phyloP scores from a whole-genome alignment of 192 early-diverging fungal species.

The Allomyces javanicus region DNA sequence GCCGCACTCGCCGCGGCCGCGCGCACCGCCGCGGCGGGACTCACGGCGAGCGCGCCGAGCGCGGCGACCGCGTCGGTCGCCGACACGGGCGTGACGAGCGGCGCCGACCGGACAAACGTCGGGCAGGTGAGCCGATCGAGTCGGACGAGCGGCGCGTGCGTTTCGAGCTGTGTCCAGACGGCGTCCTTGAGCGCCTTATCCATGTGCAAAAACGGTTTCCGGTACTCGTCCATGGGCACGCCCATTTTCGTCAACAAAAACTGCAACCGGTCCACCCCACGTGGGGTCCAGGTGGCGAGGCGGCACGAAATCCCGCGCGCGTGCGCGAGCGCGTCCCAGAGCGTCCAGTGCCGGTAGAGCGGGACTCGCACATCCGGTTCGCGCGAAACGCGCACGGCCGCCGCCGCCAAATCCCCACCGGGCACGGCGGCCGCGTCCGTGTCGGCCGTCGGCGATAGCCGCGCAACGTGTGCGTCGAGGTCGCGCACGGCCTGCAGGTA shows the following conservation, averaged over 20 bases:
- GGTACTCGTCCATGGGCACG: background rate
- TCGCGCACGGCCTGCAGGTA: background rate
- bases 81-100: background rate
- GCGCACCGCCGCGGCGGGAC: background rate
- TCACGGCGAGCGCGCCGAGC: background rate
- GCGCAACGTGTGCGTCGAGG: background rate
- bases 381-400: background rate
- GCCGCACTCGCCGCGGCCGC: background rate
- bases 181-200: background rate
- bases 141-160: background rate
- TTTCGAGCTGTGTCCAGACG: background rate
- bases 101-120: too few species aligned
- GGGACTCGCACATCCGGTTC: background rate
- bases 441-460: background rate
- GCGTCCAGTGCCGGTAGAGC: background rate
- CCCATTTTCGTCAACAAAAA: background rate
- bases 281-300: background rate
- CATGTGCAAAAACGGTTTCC: background rate
- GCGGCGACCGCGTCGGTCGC: background rate
- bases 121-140: too few species aligned
- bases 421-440: background rate
- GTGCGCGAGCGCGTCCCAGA: background rate
- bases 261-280: background rate
- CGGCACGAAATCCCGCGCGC: background rate
- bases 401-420: background rate